These are phyloP conservation scores for Fraxinus angustifolia DNA, from an alignment of 305 asterid genomes.

Conservation along the genomic window DNA sequence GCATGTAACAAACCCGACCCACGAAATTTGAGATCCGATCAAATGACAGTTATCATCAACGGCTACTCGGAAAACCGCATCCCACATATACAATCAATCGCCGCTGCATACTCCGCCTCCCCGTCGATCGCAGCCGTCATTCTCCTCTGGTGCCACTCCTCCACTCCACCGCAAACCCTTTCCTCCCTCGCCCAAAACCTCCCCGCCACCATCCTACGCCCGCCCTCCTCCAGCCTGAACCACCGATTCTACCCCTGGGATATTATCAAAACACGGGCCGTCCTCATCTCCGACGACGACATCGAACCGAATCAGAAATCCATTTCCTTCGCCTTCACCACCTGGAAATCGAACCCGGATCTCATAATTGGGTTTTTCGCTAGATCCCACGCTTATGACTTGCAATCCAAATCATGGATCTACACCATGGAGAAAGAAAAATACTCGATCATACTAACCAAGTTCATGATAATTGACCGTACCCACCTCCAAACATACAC, in stretches of 20 bases:
- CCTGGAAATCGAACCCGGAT: constrained; percentile 63
- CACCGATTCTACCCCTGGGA: constrained; percentile 65
- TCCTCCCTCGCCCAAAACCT: constrained; percentile 48
- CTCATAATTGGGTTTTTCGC: constrained; percentile 67
- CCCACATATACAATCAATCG: constrained; percentile 60
- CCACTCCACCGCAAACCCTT: constrained; percentile 52
- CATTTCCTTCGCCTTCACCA: constrained; percentile 57
- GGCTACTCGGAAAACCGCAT: constrained; percentile 83
- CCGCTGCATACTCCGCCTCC: constrained; percentile 61
- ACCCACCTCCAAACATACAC: constrained; percentile 55
- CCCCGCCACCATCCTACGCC: constrained; percentile 47
- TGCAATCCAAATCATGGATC: constrained; percentile 55
- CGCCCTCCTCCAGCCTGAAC: constrained; percentile 66
- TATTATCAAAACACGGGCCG: constrained; percentile 49
- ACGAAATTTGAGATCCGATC: constrained; percentile 54
- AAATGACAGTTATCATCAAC: constrained; percentile 69
- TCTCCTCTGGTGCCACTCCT: constrained; percentile 77
- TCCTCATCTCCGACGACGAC: constrained; percentile 89
- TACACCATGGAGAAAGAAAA: constrained; percentile 66
- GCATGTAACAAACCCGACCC: constrained; percentile 36
- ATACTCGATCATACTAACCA: constrained; percentile 74
- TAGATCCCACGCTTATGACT: constrained; percentile 75
- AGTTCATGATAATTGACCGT: constrained; percentile 53
- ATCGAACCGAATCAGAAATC: constrained; percentile 51
- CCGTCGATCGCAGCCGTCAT: constrained; percentile 52